Base-by-base conservation (phyloP, 176 grass and related monocot species). In the Juncus effusus region DNA sequence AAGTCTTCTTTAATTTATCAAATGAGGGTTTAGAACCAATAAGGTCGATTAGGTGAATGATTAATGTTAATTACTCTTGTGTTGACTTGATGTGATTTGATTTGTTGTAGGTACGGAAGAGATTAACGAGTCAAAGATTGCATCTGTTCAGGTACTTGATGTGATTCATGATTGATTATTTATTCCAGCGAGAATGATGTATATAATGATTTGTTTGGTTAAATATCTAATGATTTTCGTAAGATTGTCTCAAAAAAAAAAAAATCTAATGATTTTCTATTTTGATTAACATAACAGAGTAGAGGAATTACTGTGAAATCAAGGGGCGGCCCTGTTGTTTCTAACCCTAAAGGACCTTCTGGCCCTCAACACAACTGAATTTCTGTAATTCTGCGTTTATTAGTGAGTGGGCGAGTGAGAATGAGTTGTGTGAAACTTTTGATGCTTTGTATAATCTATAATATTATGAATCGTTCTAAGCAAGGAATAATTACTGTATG, bases 111-210 rank as follows among this genome's bases (percentile, higher is more conserved):
- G 3, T 50, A 5, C 16, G 42, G 19, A n/a, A 37, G 56, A 63
- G 12, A 3, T 38, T 12, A 52, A 81, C 13, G 61, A 61, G 12
- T 44, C 1, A 45, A 80, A 61, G 12, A 4, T 59, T 4, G 4
- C 65, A 7, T 44, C 0, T 3, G 39, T 77, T 28, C 75, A 77
- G 75, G 54, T 51, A 39, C 7, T 14, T 57, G 6, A 38, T 16
- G 38, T 5, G n/a, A 57, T 57, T 13, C 11, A 57, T 5, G 11
- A 57, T 57, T 57, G 3, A 3, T 60, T 60, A 60, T 36, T 60
- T 60, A 36, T 16, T 60, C 8, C 58, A 3, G 2, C 16, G 15
- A 8, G 35, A 10, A 35, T 14, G 3, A 57, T 14, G 11, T 10
- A 5, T 13, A 57, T n/a, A 57, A 16, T 15, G 1, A 28, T 28